Base-by-base conservation (phyloP, 108 stramenopile species). In the Nitzschia sp. region DNA sequence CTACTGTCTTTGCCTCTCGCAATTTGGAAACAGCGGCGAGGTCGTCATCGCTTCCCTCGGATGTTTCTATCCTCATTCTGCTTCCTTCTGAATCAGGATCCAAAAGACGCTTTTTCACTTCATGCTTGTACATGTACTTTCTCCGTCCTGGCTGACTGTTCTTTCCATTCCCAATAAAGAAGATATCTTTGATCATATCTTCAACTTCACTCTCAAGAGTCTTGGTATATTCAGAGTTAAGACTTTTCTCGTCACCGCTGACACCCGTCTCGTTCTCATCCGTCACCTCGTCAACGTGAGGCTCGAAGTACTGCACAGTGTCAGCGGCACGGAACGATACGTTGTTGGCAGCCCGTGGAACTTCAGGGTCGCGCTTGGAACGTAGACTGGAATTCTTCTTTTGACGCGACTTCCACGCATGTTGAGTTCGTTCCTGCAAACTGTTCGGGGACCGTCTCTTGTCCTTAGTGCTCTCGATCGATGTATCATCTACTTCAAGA, bases 121-220 rank as follows among this genome's bases (percentile, higher is more conserved):
- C 59, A 5, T 45, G 45, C 59, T 75, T 70, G 34, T 66, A 63
- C 32, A 56, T 73, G 19, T 46, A 35, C 45, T 73, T 73, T 45
- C 76, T 64, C 3, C 80, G 61, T 1, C 80, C 80, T 1, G 78
- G 84, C 45, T 71, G 66, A 35, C 28, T 85, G 16, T 32, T 34
- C 2, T 34, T 50, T 3, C 63, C 68, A 53, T 48, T 80, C 0
- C 84, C 84, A 54, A 86, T 77, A 34, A 86, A 68, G 17, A 86
- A 75, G 32, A 86, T 63, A 71, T 86, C 85, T 60, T 80, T 86
- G 47, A 86, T 68, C 41, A 78, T 36, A 64, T 82, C 85, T 69
- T 82, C 81, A 0, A 80, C 81, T 53, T 86, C 85, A 66, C 77
- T 79, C 46, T 78, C 81, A 31, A 74, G 30, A 17, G 79, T 80